Percentiles rank a stretch among this genome's conserved stretches.
These are phyloP conservation scores for Silybum marianum DNA, from an alignment of 129 eudicot genomes.

Conservation along the genomic window DNA sequence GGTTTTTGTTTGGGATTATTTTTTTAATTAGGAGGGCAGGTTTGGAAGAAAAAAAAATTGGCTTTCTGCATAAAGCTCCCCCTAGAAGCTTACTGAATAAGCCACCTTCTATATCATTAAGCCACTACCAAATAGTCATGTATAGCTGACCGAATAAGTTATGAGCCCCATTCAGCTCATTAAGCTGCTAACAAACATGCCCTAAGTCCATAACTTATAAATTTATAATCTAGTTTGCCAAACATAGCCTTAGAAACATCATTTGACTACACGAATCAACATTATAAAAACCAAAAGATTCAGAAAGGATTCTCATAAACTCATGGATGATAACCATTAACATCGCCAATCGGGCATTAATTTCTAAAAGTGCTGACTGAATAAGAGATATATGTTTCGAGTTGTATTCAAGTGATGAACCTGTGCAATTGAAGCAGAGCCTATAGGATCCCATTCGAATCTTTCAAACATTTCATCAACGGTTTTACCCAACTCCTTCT, in stretches of 20 bases:
- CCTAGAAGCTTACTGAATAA: no score
- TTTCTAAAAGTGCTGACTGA: not conserved
- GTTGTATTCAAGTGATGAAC: slow-evolving; percentile 32
- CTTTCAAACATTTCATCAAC: slow-evolving; percentile 72
- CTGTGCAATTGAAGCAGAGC: slow-evolving; percentile 99
- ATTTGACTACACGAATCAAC: not conserved
- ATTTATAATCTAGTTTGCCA: not conserved
- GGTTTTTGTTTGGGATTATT: no score
- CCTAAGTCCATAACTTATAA: no score
- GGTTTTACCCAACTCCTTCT: slow-evolving; percentile 76
- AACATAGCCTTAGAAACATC: not conserved
- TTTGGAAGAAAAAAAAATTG: no score
- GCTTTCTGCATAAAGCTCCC: no score
- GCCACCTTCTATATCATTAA: no score
- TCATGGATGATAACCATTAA: not conserved
- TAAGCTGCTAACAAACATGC: no score
- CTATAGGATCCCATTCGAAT: slow-evolving; percentile 78
- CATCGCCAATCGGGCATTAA: slow-evolving; percentile 9
- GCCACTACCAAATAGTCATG: no score
- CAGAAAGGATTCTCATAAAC: not conserved
- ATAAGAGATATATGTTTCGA: slow-evolving; percentile 10
- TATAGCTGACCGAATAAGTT: no score
- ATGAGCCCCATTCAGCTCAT: no score
- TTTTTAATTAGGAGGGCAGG: no score
- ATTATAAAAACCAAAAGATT: not conserved